Evolutionary conservation across 202 grass and related monocot genomes (phyloP).

Genomic region (Thinopyrum obtusiflorum): DNA sequence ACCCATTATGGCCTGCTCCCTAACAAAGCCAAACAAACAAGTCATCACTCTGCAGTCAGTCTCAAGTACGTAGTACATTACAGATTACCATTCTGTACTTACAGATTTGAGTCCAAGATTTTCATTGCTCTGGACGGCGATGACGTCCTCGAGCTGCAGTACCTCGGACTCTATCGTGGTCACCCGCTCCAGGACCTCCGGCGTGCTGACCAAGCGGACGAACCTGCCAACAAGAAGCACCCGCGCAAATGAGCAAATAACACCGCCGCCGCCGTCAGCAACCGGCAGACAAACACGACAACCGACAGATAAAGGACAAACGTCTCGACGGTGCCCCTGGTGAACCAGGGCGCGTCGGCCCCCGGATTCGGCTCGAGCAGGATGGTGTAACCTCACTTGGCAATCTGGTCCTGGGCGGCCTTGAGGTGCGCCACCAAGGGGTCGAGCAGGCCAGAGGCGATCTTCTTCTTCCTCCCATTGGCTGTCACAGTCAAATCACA

Average conservation of each 20-base stretch:
- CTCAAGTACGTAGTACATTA: neutral
- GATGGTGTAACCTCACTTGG: conserved; percentile 90
- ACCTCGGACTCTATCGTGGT: conserved; percentile 90
- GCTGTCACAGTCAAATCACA: conserved; percentile 88
- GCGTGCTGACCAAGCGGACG: conserved; percentile 96
- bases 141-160: conserved; percentile 83
- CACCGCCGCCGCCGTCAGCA: neutral
- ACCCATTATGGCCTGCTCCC: conserved; percentile 57
- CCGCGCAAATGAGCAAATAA: neutral
- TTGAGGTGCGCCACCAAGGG: conserved; percentile 87
- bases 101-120: conserved; percentile 56
- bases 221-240: conserved; percentile 55
- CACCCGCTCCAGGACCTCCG: conserved; percentile 87
- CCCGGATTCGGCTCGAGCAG: conserved; percentile 53
- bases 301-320: neutral
- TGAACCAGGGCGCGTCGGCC: conserved; percentile 68
- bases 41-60: conserved; percentile 11
- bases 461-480: conserved; percentile 75
- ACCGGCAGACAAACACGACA: neutral
- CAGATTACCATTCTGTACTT: conserved; percentile 18
- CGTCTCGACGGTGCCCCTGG: conserved; percentile 84
- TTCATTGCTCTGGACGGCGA: conserved; percentile 65
- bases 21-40: conserved; percentile 39
- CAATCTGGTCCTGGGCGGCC: conserved; percentile 84
- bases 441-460: conserved; percentile 86